These are phyloP conservation scores for Urtica urens DNA, from an alignment of 306 rosid genomes.

Conservation along the genomic window DNA sequence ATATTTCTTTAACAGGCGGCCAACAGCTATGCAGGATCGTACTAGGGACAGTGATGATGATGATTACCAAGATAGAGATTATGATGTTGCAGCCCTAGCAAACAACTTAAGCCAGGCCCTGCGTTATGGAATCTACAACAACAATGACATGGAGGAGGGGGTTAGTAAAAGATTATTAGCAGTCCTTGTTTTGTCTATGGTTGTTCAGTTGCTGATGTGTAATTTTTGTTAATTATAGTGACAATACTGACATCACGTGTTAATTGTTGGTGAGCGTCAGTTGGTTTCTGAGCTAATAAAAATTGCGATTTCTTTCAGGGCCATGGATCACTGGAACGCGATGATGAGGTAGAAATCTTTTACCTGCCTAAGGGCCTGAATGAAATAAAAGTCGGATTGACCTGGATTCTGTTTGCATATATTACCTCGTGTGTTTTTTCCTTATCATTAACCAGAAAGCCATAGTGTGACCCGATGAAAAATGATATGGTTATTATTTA, in stretches of 20 bases:
- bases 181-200: not conserved
- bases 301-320: constrained; percentile 54
- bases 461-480: no score
- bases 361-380: no score
- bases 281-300: not conserved
- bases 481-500: no score
- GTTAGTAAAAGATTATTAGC: not conserved
- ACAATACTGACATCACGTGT: no score
- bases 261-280: not conserved
- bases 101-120: constrained; percentile 95
- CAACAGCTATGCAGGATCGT: constrained; percentile 82
- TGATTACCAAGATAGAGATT: constrained; percentile 92
- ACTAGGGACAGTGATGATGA: constrained; percentile 93
- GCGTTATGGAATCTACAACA: constrained; percentile 80
- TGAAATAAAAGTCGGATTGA: no score
- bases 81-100: constrained; percentile 94
- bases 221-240: no score
- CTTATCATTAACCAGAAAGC: no score
- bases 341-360: constrained; percentile 99
- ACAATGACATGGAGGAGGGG: constrained; percentile 87
- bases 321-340: constrained; percentile 92
- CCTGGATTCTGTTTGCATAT: no score
- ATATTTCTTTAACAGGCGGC: constrained; percentile 60
- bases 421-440: no score
- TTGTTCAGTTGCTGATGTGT: no score